phyloP scores from a whole-genome alignment of 768 basidiomycete genomes.

The Mycena olivaceomarginata region DNA sequence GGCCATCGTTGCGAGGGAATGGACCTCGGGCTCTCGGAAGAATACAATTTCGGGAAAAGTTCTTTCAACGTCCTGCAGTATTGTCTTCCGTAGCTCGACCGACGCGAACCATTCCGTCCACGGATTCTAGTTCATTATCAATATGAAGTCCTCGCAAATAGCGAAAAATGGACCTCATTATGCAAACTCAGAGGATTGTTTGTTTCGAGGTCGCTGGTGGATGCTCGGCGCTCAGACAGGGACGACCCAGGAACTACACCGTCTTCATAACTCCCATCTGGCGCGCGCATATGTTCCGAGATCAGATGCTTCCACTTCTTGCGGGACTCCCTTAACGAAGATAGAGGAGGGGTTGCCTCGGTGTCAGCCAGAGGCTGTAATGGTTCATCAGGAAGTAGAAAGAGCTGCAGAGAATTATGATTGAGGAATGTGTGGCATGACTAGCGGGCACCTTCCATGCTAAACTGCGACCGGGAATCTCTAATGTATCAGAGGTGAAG shows the following conservation, averaged over 20 bases:
- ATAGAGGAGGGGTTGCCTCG: conserved; percentile 56
- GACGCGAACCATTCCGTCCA: conserved; percentile 97
- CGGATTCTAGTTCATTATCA: conserved; percentile 78
- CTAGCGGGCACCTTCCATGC: conserved; percentile 83
- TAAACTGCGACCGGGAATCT: conserved; percentile 85
- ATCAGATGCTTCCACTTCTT: conserved; percentile 68
- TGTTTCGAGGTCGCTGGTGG: conserved; percentile 71
- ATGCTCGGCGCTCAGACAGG: conserved; percentile 53
- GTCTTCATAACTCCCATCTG: conserved; percentile 90
- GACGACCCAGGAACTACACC: conserved; percentile 73
- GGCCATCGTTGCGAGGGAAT: background rate
- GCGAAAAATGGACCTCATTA: conserved; percentile 71
- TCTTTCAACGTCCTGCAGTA: conserved; percentile 95
- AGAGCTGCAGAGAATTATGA: conserved; percentile 68
- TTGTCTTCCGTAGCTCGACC: conserved; percentile 91
- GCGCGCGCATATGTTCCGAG: conserved; percentile 84
- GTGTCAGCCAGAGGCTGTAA: conserved; percentile 67
- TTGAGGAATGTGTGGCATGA: background rate
- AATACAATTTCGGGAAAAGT: conserved; percentile 99
- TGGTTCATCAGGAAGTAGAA: conserved; percentile 81
- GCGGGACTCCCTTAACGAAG: conserved; percentile 70
- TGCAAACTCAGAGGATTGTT: conserved; percentile 92
- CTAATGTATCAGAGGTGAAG: conserved; percentile 65
- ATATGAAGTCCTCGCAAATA: conserved; percentile 3
- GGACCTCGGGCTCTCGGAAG: conserved; percentile 80